These are phyloP conservation scores for Escallonia herrerae DNA, from an alignment of 129 eudicot genomes.

Conservation along the genomic window DNA sequence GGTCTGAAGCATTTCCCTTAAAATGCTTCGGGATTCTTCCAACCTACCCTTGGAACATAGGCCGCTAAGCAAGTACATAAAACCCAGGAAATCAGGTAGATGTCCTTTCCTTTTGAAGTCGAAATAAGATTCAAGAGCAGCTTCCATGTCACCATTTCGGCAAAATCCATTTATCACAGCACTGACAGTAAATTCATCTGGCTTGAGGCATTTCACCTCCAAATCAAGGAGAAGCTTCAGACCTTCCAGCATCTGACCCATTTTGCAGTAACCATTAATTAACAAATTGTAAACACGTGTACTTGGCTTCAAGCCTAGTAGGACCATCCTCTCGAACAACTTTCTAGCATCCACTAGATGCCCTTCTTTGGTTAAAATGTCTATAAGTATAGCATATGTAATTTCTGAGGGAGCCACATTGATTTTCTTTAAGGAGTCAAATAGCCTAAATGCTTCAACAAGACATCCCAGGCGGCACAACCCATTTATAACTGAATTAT, in stretches of 20 bases:
- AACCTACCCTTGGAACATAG: constrained; percentile 83
- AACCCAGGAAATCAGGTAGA: constrained; percentile 76
- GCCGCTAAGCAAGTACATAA: constrained; percentile 62
- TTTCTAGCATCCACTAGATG: constrained; percentile 56
- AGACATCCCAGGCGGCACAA: constrained; percentile 72
- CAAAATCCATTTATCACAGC: constrained; percentile 62
- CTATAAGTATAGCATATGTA: constrained; percentile 71
- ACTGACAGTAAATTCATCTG: constrained; percentile 69
- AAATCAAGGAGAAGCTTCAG: constrained; percentile 46
- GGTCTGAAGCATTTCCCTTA: constrained; percentile 75
- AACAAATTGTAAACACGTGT: constrained; percentile 64
- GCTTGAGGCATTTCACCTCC: constrained; percentile 39
- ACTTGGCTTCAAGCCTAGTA: constrained; percentile 43
- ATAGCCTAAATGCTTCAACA: constrained; percentile 79
- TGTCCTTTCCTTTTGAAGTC: constrained; percentile 43
- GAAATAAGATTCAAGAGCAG: constrained; percentile 51
- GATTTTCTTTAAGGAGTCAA: constrained; percentile 68
- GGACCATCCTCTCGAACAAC: constrained; percentile 60
- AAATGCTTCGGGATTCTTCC: constrained; percentile 83
- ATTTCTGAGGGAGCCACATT: constrained; percentile 56
- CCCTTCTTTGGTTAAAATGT: constrained; percentile 65
- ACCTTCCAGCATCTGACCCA: constrained; percentile 51
- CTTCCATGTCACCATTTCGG: constrained; percentile 77
- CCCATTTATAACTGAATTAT: constrained; percentile 68
- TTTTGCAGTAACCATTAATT: constrained; percentile 62